Evolutionary conservation across 1,284 basidiomycete species (phyloP).

Genomic region (Coniferiporia weirii): DNA sequence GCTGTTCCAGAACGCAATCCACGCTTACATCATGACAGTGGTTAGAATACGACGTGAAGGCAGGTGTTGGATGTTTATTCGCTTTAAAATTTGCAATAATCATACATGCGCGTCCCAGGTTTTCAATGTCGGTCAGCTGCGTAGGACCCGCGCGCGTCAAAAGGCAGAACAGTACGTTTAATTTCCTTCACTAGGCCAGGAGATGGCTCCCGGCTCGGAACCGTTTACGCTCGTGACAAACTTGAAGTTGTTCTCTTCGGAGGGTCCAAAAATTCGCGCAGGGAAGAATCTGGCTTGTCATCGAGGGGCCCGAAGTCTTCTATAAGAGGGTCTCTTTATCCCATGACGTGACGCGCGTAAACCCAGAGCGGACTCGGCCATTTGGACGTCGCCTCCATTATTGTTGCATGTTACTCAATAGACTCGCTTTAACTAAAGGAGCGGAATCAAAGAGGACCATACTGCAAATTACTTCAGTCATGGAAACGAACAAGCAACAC

Average conservation of each 20-base stretch:
- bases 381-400: neutral
- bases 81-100: neutral
- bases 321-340: neutral
- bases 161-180: constrained; percentile 62
- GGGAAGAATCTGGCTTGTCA: neutral
- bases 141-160: constrained; percentile 81
- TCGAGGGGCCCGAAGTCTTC: neutral
- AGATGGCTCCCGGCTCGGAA: neutral
- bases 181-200: neutral
- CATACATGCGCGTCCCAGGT: constrained; percentile 46
- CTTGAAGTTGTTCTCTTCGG: neutral
- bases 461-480: constrained; percentile 91
- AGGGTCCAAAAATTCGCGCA: neutral
- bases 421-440: constrained; percentile 33
- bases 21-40: constrained; percentile 54
- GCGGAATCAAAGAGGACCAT: constrained; percentile 85
- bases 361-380: neutral
- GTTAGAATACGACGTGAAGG: constrained; percentile 98
- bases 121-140: constrained; percentile 96
- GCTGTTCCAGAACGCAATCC: neutral
- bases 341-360: neutral
- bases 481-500: constrained; percentile 74
- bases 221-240: neutral
- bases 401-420: neutral
- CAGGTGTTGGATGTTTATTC: constrained; percentile 24